Evolutionary conservation across 768 basidiomycete species (phyloP).

Genomic region (Butyriboletus loyo): DNA sequence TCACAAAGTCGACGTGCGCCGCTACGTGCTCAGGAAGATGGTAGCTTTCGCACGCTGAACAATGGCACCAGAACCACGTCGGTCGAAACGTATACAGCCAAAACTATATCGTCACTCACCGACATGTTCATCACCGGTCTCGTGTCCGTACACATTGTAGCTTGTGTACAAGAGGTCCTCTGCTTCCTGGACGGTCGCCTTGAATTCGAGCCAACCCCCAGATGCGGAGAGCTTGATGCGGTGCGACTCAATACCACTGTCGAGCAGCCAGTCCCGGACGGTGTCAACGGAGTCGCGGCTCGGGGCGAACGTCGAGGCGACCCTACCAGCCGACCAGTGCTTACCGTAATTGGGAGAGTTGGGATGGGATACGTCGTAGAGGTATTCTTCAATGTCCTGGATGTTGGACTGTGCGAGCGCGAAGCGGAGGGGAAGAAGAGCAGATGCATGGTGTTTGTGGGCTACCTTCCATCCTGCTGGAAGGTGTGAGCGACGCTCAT

Average conservation of each 20-base stretch:
- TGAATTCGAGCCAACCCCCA: constrained; percentile 40
- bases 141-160: constrained; percentile 41
- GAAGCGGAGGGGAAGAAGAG: constrained; percentile 42
- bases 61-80: background rate
- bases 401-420: constrained; percentile 44
- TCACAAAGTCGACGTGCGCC: constrained; percentile 42
- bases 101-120: constrained; percentile 21
- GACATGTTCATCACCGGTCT: constrained; percentile 37
- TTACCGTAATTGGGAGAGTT: constrained; percentile 43
- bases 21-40: constrained; percentile 38
- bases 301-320: constrained; percentile 44
- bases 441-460: constrained; percentile 30
- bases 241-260: constrained; percentile 34
- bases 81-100: background rate
- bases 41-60: constrained; percentile 39
- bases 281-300: constrained; percentile 33
- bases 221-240: constrained; percentile 34
- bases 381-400: constrained; percentile 37
- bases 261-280: constrained; percentile 41
- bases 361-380: constrained; percentile 44
- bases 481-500: constrained; percentile 27
- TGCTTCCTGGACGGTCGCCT: constrained; percentile 40
- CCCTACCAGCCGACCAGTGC: constrained; percentile 40
- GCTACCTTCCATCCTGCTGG: constrained; percentile 39
- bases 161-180: constrained; percentile 43